These are phyloP conservation scores for Penicillium argentinense DNA, from an alignment of 495 filamentous ascomycete genomes.

Conservation along the genomic window DNA sequence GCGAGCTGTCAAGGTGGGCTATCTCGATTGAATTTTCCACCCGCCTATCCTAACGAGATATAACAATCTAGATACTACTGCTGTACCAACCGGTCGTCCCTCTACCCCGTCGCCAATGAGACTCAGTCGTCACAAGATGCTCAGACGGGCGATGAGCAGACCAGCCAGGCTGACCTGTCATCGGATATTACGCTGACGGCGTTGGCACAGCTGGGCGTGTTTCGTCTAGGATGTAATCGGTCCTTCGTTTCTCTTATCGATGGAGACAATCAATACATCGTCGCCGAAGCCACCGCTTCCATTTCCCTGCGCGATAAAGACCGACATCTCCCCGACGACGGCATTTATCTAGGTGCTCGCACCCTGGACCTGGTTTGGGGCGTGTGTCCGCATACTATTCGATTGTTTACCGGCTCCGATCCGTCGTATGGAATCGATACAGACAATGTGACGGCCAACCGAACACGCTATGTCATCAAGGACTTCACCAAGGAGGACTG, in stretches of 20 bases:
- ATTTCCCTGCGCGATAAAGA: conserved; percentile 44
- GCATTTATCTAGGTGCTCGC: conserved; percentile 43
- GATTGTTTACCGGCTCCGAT: conserved; percentile 28
- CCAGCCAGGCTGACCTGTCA: conserved; percentile 25
- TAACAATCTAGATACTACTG: conserved; percentile 33
- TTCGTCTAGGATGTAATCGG: conserved; percentile 52
- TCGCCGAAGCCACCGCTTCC: conserved; percentile 61
- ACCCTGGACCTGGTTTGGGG: conserved; percentile 43
- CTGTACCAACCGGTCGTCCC: conserved; percentile 17
- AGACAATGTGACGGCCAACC: conserved; percentile 23
- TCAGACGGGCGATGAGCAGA: conserved; percentile 15
- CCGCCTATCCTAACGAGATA: neutral
- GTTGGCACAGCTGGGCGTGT: conserved; percentile 60
- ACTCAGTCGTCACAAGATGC: neutral
- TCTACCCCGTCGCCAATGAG: neutral
- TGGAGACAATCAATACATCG: conserved; percentile 54
- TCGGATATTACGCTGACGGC: conserved; percentile 61
- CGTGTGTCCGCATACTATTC: conserved; percentile 50
- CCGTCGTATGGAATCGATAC: conserved; percentile 22
- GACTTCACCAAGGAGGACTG: conserved; percentile 51
- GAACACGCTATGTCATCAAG: conserved; percentile 47
- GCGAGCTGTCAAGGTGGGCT: conserved; percentile 22
- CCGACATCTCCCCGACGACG: conserved; percentile 34
- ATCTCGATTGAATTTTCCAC: neutral
- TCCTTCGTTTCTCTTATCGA: conserved; percentile 62